These are phyloP conservation scores for Scedosporium aurantiacum DNA, from an alignment of 2,329 filamentous ascomycete genomes.

Conservation along the genomic window DNA sequence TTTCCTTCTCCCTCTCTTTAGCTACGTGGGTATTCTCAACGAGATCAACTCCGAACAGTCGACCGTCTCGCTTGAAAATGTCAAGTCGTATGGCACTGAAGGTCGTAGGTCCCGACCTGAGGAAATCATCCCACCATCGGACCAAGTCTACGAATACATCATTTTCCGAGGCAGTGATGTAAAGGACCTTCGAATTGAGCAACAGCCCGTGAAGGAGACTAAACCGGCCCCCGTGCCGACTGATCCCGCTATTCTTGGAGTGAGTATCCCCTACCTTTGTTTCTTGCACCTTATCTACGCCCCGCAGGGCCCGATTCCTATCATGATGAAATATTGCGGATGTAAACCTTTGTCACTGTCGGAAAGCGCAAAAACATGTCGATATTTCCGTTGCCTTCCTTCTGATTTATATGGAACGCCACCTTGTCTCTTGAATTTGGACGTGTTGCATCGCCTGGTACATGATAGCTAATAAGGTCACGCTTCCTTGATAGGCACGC, in stretches of 20 bases:
- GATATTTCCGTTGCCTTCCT: slow-evolving; percentile 99
- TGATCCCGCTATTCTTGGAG: slow-evolving; percentile 92
- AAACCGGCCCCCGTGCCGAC: slow-evolving; percentile 71
- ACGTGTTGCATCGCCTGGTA: background rate
- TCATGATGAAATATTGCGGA: slow-evolving; percentile 94
- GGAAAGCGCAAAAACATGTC: slow-evolving; percentile 89
- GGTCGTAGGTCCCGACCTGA: slow-evolving; percentile 68
- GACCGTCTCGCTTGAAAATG: slow-evolving; percentile 94
- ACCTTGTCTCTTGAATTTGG: slow-evolving; percentile 7
- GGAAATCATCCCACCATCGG: slow-evolving; percentile 73
- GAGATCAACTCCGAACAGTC: slow-evolving; percentile 97
- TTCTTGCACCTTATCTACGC: background rate
- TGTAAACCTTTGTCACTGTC: slow-evolving; percentile 76
- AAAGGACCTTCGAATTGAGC: slow-evolving; percentile 91
- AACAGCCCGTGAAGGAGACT: slow-evolving; percentile 63
- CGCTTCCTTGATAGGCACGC: slow-evolving; percentile 7
- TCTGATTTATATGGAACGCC: slow-evolving; percentile 53
- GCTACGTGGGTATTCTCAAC: slow-evolving; percentile 90
- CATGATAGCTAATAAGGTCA: slow-evolving; percentile 4
- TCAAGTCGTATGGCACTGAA: slow-evolving; percentile 88
- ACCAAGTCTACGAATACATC: slow-evolving; percentile 95
- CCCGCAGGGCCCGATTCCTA: background rate
- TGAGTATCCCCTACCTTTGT: slow-evolving; percentile 48
- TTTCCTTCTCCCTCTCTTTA: slow-evolving; percentile 32
- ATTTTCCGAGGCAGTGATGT: slow-evolving; percentile 97